Evolutionary conservation across 176 grass and related monocot genomes (phyloP), one percentile per base, ranked within the genome.

Genomic region (Metroxylon sagu): DNA sequence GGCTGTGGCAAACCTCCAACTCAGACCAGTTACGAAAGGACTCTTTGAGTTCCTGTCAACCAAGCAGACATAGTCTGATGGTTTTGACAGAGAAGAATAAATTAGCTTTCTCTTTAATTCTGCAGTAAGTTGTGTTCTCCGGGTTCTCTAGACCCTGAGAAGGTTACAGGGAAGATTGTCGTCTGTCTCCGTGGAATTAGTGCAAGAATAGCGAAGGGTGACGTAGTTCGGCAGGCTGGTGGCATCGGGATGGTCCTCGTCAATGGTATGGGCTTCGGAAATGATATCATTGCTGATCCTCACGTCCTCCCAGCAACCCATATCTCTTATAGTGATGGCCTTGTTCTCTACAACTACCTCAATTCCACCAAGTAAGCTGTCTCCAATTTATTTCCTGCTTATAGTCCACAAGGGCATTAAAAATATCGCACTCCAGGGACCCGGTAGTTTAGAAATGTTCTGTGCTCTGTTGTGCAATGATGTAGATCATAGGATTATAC

Each of bases 281-380:
- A 71, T 16, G 64, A 56, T 10, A 49, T 85, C 71, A 18, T 74
- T 18, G 68, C 84, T 48, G 84, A 95, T 48, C 27, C 66, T 4
- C 84, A 93, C 59, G 15, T 93, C 17, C 23, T 93, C 62, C 84
- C 89, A 4, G 80, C 89, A 15, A 76, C 82, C 64, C 80, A 87
- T 73, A 81, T 93, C 70, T 50, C 59, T 18, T 79, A 81, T 57
- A 70, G 23, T 31, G 67, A 87, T 16, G 80, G 80, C 25, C 49
- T 61, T 28, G 50, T n/a, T 7, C 81, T 93, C 67, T 49, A 55
- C 3, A 62, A 62, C 0, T 87, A 87, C 74, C 31, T 87, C 73
- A 70, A 63, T 1, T 52, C 26, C 23, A 84, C 69, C 55, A 60
- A 66, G 85, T 85, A 79, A 76, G 76, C 57, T 21, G 14, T 29